A percentile compares a stretch with the other conserved stretches of the same genome.
phyloP scores from a whole-genome alignment of 768 basidiomycete genomes.

The Porpolomopsis calyptriformis region DNA sequence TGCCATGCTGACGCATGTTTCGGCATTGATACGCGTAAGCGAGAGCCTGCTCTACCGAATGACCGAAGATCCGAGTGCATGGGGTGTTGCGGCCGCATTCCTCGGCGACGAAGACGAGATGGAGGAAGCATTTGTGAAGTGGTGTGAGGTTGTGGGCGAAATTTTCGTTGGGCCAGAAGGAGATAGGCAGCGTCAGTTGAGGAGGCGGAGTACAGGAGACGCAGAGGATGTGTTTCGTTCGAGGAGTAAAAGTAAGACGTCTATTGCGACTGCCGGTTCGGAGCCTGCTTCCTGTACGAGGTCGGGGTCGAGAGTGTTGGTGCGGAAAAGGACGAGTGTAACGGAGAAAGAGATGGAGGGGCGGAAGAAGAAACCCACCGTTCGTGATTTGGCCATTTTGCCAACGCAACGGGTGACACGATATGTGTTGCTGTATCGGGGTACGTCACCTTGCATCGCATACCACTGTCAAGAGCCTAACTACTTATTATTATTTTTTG shows the following conservation, averaged over 20 bases:
- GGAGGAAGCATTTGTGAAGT: slow-evolving; percentile 38
- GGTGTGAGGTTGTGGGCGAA: slow-evolving; percentile 37
- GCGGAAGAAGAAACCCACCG: slow-evolving; percentile 17
- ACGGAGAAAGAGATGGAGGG: neutral
- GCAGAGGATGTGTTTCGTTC: slow-evolving; percentile 10
- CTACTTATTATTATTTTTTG: neutral
- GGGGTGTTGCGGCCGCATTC: slow-evolving; percentile 43
- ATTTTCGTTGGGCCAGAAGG: slow-evolving; percentile 21
- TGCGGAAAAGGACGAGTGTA: slow-evolving; percentile 6
- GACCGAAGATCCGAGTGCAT: slow-evolving; percentile 36
- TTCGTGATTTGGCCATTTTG: slow-evolving; percentile 57
- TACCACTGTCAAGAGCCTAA: slow-evolving; percentile 1
- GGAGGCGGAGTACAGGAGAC: neutral
- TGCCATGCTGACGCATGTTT: slow-evolving; percentile 30
- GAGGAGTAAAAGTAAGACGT: slow-evolving; percentile 20
- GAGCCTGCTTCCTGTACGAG: slow-evolving; percentile 3
- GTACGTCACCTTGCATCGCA: slow-evolving; percentile 25
- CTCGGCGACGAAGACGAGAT: slow-evolving; percentile 37
- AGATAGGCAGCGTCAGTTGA: neutral
- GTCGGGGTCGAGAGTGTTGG: neutral
- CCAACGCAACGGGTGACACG: slow-evolving; percentile 59
- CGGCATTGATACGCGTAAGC: slow-evolving; percentile 31
- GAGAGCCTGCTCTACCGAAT: slow-evolving; percentile 28
- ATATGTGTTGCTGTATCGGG: slow-evolving; percentile 53
- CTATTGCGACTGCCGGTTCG: slow-evolving; percentile 5